Evolutionary conservation across 352 stramenopile genomes (phyloP).

Genomic region (Phytophthora macrochlamydospora): DNA sequence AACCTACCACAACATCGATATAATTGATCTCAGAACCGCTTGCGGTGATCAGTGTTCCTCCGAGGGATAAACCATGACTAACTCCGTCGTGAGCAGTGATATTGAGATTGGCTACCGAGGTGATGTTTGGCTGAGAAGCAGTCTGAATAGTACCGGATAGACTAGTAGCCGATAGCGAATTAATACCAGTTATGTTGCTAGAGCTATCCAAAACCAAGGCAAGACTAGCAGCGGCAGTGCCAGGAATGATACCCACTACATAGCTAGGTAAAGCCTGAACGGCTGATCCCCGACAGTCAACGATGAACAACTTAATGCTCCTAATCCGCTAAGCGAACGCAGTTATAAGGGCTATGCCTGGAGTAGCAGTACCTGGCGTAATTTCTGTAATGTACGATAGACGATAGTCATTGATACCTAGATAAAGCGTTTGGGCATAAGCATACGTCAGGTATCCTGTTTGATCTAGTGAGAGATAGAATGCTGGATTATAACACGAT

Average conservation of each 20-base stretch:
- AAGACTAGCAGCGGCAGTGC: neutral
- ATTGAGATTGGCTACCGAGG: neutral
- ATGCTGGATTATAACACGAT: neutral
- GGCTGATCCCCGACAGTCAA: no score
- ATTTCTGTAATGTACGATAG: neutral
- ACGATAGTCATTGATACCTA: neutral
- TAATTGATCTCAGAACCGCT: no score
- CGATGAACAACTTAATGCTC: no score
- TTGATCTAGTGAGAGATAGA: neutral
- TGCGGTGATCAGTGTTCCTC: no score
- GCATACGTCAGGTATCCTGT: constrained; percentile 1
- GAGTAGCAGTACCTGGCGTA: no score
- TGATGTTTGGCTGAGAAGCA: neutral
- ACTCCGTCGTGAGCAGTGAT: no score
- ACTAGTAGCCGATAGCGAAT: neutral
- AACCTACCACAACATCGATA: neutral
- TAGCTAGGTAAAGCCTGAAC: no score
- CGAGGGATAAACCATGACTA: no score
- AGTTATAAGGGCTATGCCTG: no score
- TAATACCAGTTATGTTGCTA: neutral
- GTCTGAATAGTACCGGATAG: neutral
- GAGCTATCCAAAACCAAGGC: neutral
- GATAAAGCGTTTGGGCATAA: neutral
- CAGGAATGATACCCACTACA: neutral
- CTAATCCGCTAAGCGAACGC: no score